These are phyloP conservation scores for Fusarium floridanum DNA, from an alignment of 2,329 filamentous ascomycete species.

Conservation along the genomic window DNA sequence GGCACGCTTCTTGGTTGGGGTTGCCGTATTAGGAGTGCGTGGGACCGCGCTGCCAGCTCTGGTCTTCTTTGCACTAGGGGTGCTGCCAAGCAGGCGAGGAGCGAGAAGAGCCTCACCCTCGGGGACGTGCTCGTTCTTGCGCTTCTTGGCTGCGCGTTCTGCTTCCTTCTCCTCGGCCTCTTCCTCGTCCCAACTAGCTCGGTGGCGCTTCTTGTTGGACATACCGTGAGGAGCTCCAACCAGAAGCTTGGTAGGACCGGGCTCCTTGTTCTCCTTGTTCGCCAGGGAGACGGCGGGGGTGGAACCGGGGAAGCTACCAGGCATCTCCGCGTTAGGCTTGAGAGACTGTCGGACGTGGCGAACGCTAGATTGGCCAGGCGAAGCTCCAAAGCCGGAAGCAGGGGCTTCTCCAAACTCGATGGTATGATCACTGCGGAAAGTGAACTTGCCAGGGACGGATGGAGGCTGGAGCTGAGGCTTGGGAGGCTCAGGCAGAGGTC, in stretches of 20 bases:
- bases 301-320: conserved; percentile 66
- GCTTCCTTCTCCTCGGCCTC: conserved; percentile 62
- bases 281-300: conserved; percentile 51
- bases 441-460: conserved; percentile 70
- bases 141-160: conserved; percentile 70
- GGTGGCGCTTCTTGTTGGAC: conserved; percentile 74
- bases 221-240: conserved; percentile 71
- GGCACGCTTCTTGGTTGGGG: conserved; percentile 65
- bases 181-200: conserved; percentile 69
- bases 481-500: conserved; percentile 48
- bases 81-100: conserved; percentile 58
- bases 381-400: conserved; percentile 66
- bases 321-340: conserved; percentile 60
- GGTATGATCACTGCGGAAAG: conserved; percentile 75
- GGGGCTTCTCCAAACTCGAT: conserved; percentile 67
- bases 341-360: conserved; percentile 70
- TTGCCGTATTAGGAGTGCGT: conserved; percentile 50
- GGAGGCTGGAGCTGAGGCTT: conserved; percentile 47
- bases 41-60: conserved; percentile 43
- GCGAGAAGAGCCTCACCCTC: conserved; percentile 67
- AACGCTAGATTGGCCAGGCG: conserved; percentile 70
- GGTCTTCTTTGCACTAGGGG: conserved; percentile 55
- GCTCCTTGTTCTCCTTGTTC: conserved; percentile 69
- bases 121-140: conserved; percentile 61
- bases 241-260: conserved; percentile 52